Base-by-base conservation (phyloP, 2,329 filamentous ascomycete species). In the Penicillium hordei region DNA sequence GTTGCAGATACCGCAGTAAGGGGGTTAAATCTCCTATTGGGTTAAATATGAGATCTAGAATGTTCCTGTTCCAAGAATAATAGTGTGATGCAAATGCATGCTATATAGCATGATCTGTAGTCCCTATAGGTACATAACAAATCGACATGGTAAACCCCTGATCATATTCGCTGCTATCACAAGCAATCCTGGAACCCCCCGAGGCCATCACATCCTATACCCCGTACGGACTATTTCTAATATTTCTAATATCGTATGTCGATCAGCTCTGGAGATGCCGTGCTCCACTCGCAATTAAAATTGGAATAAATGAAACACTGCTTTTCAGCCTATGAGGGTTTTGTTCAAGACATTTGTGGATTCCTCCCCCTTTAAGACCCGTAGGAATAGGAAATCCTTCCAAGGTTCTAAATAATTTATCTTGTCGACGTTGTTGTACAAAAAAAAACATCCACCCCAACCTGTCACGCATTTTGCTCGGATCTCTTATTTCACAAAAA, bases 221-320 rank as follows among this genome's bases (percentile, higher is more conserved):
- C 17, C 21, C 21, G 21, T 43, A 8, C 21, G 15, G 17, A 31
- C 0, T 33, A 34, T 34, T 34, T 17, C 33, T 17, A 34, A 17
- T 42, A 21, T 31, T 51, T 25, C 38, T 31, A 31, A 19, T 19
- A 29, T 19, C 12, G 12, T 13, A 33, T 42, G 52, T 57, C 52
- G 52, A 59, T 55, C 52, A 31, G 6, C 17, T 50, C 42, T 40
- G 43, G 51, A 39, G 48, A 52, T 50, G 53, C 59, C 48, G 39
- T 45, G 49, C 56, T 61, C 62, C 62, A 63, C 62, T 52, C 2
- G 15, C 9, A 45, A 51, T 46, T 39, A 43, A 50, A 55, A 43
- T 40, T 33, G 48, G 13, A 57, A 42, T 48, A 64, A 64, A 63
- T 61, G 62, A 63, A 63, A 64, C 60, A 54, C 34, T n/a, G 15